Conservation (phyloP, 2,329 filamentous ascomycete genomes). For the Aureobasidium namibiae region DNA sequence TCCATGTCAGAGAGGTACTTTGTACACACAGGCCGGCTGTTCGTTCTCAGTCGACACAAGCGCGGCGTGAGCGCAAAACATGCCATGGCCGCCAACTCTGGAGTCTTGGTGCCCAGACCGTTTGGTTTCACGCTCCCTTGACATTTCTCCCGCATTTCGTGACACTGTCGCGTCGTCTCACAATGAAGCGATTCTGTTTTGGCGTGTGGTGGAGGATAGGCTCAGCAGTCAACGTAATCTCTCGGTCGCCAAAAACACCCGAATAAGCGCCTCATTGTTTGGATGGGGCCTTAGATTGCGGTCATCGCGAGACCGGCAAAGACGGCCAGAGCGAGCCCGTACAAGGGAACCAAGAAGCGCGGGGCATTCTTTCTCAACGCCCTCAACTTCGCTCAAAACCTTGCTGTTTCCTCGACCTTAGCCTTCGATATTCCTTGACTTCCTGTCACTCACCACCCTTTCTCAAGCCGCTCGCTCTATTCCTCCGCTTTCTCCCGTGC, state of each 20-base stretch:
- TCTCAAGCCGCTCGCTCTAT: neutral
- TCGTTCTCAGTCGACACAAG: neutral
- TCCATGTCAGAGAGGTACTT: neutral
- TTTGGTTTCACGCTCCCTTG: conserved; percentile 6
- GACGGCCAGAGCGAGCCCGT: neutral
- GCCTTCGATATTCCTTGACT: neutral
- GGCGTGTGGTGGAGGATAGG: neutral
- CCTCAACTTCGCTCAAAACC: conserved; percentile 1
- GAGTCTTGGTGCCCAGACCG: conserved; percentile 6
- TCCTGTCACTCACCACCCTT: neutral
- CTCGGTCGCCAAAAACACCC: neutral
- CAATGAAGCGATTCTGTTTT: neutral
- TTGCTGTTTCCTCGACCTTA: neutral
- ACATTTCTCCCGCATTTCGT: neutral
- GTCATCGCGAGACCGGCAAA: conserved; percentile 5
- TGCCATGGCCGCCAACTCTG: neutral
- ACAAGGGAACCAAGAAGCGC: conserved; percentile 1
- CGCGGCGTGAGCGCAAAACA: neutral
- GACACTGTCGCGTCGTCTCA: neutral
- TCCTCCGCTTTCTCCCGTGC: neutral
- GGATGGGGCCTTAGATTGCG: conserved; percentile 1
- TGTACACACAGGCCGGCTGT: neutral
- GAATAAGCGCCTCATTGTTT: conserved; percentile 7
- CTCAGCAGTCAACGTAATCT: neutral
- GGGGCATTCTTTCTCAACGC: conserved; percentile 4